A percentile compares a stretch with the other conserved stretches of the same genome.
These are phyloP conservation scores for Amanita bisporigera DNA, from an alignment of 1,284 basidiomycete species.

Conservation along the genomic window DNA sequence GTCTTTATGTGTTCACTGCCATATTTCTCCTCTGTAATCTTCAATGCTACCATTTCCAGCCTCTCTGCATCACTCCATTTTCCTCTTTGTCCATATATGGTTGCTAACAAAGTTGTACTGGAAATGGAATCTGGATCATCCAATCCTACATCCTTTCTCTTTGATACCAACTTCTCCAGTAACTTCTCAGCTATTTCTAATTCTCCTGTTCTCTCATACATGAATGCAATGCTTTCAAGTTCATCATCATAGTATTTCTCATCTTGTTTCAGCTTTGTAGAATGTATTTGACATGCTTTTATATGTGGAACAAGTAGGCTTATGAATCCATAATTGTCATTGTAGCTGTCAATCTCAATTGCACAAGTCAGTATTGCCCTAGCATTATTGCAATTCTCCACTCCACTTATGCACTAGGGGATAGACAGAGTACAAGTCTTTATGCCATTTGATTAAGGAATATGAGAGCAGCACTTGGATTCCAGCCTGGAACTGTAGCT, in stretches of 20 bases:
- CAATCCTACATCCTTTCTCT: background rate
- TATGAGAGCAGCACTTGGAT: slow-evolving; percentile 1
- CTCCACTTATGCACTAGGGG: slow-evolving; percentile 4
- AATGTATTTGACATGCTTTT: background rate
- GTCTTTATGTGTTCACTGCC: background rate
- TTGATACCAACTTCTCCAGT: background rate
- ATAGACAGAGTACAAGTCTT: background rate
- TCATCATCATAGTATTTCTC: background rate
- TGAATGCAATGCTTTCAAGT: background rate
- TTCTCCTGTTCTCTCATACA: background rate
- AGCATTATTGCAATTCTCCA: background rate
- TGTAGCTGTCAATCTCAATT: background rate
- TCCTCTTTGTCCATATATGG: background rate
- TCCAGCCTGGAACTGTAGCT: background rate
- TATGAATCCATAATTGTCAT: background rate
- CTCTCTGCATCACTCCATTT: slow-evolving; percentile 2
- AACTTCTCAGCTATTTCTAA: background rate
- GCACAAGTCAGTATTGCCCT: background rate
- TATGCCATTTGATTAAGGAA: background rate
- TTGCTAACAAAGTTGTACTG: background rate
- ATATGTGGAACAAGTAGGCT: background rate
- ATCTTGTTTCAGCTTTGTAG: background rate
- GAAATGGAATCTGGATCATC: background rate
- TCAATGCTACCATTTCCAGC: background rate
- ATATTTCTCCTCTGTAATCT: background rate